A percentile compares a stretch with the other conserved stretches of the same genome.
Conservation (phyloP, 352 stramenopile genomes). For the Elongisporangium senticosum region DNA sequence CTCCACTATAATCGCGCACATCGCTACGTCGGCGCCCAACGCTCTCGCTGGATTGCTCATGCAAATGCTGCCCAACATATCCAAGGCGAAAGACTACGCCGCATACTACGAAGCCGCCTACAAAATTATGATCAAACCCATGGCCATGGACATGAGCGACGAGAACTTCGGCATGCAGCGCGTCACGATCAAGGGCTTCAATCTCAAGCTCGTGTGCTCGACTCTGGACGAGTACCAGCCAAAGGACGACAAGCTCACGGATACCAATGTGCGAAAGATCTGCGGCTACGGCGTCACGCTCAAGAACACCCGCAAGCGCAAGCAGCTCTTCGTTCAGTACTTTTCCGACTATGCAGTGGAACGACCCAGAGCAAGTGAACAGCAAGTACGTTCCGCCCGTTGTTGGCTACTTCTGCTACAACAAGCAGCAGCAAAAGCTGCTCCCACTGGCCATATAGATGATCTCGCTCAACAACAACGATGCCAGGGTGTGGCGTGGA, state of each 20-base stretch:
- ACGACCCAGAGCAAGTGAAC: conserved; percentile 8
- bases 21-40: no score
- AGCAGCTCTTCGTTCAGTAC: conserved; percentile 18
- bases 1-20: conserved; percentile 11
- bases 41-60: no score
- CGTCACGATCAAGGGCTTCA: conserved; percentile 24
- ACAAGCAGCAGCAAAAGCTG: conserved; percentile 10
- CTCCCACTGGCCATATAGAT: conserved; percentile 27
- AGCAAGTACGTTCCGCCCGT: conserved; percentile 25
- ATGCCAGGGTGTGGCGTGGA: no score
- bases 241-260: conserved; percentile 8
- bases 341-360: conserved; percentile 17
- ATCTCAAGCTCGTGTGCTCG: conserved; percentile 11
- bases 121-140: conserved; percentile 12
- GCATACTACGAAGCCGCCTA: conserved; percentile 18
- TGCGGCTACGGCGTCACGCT: neutral
- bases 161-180: conserved; percentile 29
- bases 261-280: neutral
- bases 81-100: conserved; percentile 10
- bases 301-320: conserved; percentile 8
- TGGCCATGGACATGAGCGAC: conserved; percentile 27
- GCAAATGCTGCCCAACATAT: conserved; percentile 12
- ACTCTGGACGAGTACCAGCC: conserved; percentile 15
- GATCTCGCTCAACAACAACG: conserved; percentile 4
- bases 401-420: conserved; percentile 32